Percentiles rank a stretch among this genome's conserved stretches.
These are phyloP conservation scores for Microsporum ferrugineum DNA, from an alignment of 2,329 filamentous ascomycete genomes.

Conservation along the genomic window DNA sequence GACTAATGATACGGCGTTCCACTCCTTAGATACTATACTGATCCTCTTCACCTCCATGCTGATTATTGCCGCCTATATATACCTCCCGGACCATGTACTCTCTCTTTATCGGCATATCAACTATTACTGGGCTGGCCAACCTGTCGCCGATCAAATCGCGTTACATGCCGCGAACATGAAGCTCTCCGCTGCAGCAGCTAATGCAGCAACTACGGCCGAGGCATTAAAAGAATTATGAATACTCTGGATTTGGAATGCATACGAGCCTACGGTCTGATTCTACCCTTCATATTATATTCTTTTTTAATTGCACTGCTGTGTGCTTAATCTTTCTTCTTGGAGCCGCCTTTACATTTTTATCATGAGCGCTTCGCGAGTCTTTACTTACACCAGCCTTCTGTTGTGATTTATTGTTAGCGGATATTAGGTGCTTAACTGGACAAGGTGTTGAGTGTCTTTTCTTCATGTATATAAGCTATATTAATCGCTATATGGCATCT, in stretches of 20 bases:
- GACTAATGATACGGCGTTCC: slow-evolving; percentile 1
- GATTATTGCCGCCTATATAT: slow-evolving; percentile 74
- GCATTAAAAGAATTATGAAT: slow-evolving; percentile 13
- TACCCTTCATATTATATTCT: not conserved
- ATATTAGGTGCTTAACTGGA: not conserved
- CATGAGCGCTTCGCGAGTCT: not conserved
- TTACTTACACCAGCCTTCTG: not conserved
- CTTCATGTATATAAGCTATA: not conserved
- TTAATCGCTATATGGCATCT: not conserved
- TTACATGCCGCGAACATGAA: slow-evolving; percentile 3
- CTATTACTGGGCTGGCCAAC: slow-evolving; percentile 87
- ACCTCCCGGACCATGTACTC: slow-evolving; percentile 82
- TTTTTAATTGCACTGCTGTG: not conserved
- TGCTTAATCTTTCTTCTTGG: not conserved
- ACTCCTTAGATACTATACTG: slow-evolving; percentile 67
- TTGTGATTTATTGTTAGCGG: not conserved
- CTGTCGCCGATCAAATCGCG: slow-evolving; percentile 24
- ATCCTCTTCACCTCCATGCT: slow-evolving; percentile 83
- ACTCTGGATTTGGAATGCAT: not conserved
- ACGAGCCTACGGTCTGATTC: not conserved
- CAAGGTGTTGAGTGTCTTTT: not conserved
- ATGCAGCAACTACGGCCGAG: not conserved
- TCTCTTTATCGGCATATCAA: slow-evolving; percentile 74
- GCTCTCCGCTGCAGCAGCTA: slow-evolving; percentile 15
- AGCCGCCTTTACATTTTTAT: not conserved